These are phyloP conservation scores for Pichia sp. DNA, from an alignment of 1,139 yeast genomes.

Conservation along the genomic window DNA sequence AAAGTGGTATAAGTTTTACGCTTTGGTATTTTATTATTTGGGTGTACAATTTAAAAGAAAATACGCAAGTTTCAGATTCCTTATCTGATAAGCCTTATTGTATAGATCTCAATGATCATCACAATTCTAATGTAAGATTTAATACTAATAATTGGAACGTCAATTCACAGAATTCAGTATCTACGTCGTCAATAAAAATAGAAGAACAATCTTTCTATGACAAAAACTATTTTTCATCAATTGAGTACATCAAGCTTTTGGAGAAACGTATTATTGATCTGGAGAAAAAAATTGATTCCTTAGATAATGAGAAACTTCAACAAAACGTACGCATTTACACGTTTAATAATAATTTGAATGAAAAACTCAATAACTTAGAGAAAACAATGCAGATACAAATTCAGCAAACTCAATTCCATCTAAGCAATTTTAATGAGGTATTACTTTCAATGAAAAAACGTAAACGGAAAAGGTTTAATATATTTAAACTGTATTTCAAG, in stretches of 20 bases:
- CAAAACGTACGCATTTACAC: conserved; percentile 12
- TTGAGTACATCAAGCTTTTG: conserved; percentile 2
- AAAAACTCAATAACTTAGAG: conserved; percentile 12
- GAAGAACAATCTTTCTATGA: neutral
- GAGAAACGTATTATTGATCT: conserved; percentile 8
- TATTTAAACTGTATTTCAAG: conserved; percentile 7
- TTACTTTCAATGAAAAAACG: conserved; percentile 2
- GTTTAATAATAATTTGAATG: conserved; percentile 10
- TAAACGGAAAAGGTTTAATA: conserved; percentile 1
- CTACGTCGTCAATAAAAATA: neutral
- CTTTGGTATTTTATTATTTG: conserved; percentile 13
- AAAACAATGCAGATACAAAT: conserved; percentile 2
- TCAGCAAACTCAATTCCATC: conserved; percentile 2
- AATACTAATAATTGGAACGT: neutral
- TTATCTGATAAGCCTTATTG: neutral
- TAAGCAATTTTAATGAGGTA: neutral
- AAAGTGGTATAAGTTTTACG: conserved; percentile 7
- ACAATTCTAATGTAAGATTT: neutral
- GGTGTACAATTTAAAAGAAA: conserved; percentile 12
- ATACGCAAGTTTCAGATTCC: neutral
- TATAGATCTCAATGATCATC: neutral
- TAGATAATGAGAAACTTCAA: conserved; percentile 12
- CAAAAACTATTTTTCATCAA: neutral
- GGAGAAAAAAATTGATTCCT: conserved; percentile 1
- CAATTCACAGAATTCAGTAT: neutral